Evolutionary conservation across 495 filamentous ascomycete species (phyloP).

Genomic region (Penicillium diatomitis): DNA sequence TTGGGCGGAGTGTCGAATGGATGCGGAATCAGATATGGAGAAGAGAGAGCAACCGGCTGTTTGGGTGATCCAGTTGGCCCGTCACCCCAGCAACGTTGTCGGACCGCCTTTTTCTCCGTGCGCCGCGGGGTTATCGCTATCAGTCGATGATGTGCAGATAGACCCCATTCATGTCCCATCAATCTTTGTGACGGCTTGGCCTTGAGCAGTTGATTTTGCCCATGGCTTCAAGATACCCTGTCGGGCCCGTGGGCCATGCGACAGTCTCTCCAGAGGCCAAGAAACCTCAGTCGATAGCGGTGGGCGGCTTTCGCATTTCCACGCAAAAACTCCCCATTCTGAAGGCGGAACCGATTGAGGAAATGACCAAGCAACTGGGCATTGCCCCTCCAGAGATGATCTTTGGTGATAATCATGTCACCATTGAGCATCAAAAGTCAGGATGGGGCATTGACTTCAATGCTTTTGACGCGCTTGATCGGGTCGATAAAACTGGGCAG

Average conservation of each 20-base stretch:
- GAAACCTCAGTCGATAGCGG: constrained; percentile 30
- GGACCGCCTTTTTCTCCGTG: constrained; percentile 33
- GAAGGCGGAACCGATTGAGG: constrained; percentile 82
- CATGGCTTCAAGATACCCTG: constrained; percentile 8
- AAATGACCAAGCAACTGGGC: constrained; percentile 64
- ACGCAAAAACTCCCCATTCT: constrained; percentile 86
- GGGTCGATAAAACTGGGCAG: constrained; percentile 86
- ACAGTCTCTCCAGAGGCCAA: constrained; percentile 20
- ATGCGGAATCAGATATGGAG: constrained; percentile 10
- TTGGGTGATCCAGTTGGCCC: constrained; percentile 12
- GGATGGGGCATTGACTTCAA: constrained; percentile 74
- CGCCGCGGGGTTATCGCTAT: constrained; percentile 29
- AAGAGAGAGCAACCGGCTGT: constrained; percentile 18
- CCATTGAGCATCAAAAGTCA: constrained; percentile 56
- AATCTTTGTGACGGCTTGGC: constrained; percentile 8
- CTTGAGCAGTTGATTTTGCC: not conserved
- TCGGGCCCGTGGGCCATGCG: constrained; percentile 6
- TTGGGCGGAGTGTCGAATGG: constrained; percentile 7
- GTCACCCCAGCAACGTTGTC: constrained; percentile 34
- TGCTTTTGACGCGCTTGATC: constrained; percentile 75
- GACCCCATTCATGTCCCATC: not conserved
- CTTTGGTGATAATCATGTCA: constrained; percentile 85
- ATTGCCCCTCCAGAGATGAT: constrained; percentile 98
- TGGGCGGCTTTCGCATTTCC: constrained; percentile 59
- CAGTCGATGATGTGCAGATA: constrained; percentile 4